Evolutionary conservation across 495 filamentous ascomycete genomes (phyloP).

Genomic region (Penicillium silybi): DNA sequence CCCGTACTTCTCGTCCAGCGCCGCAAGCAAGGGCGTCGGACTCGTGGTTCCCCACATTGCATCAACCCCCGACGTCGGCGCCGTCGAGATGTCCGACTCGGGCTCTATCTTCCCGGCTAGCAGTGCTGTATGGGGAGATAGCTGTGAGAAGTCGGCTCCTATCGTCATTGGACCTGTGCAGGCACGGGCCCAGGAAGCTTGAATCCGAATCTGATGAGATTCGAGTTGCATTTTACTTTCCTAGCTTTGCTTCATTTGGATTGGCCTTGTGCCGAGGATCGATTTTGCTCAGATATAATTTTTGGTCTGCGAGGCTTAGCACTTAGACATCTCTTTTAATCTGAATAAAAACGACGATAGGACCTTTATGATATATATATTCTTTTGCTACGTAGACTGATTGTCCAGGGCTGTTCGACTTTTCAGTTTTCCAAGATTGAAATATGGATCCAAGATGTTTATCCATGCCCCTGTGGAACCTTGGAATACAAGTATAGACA

Average conservation of each 20-base stretch:
- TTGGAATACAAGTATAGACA: too few species aligned
- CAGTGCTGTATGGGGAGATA: constrained; percentile 31
- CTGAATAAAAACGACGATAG: neutral
- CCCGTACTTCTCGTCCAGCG: constrained; percentile 31
- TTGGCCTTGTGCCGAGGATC: neutral
- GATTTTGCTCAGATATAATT: neutral
- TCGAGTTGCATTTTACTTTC: neutral
- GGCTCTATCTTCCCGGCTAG: constrained; percentile 35
- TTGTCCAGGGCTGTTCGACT: too few species aligned
- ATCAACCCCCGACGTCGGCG: constrained; percentile 12
- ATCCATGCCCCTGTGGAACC: too few species aligned
- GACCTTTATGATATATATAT: neutral
- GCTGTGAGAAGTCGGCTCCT: constrained; percentile 9
- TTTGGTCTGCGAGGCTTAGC: neutral
- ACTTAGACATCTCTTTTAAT: neutral
- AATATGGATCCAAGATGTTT: too few species aligned
- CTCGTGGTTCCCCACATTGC: constrained; percentile 40
- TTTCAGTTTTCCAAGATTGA: too few species aligned
- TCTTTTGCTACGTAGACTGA: too few species aligned
- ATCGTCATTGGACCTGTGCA: constrained; percentile 11
- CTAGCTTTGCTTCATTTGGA: neutral
- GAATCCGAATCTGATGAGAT: neutral
- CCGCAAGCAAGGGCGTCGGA: constrained; percentile 36
- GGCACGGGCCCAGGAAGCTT: neutral
- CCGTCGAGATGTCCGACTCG: constrained; percentile 13